Conservation (phyloP, 2,329 filamentous ascomycete species). For the Lachnellula arida region DNA sequence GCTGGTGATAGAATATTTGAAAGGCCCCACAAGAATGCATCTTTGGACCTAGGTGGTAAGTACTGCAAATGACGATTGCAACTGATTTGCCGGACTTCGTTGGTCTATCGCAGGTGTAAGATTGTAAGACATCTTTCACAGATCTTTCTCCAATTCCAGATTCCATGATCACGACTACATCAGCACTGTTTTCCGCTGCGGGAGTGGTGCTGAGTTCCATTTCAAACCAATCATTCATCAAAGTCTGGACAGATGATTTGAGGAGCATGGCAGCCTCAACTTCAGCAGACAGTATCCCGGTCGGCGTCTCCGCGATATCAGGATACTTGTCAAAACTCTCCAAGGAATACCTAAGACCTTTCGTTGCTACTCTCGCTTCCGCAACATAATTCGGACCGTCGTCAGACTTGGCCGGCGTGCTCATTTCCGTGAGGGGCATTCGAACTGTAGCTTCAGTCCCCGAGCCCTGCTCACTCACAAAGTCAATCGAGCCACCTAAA, state of each 20-base stretch:
- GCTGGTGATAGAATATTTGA: conserved; percentile 26
- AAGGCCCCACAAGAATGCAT: conserved; percentile 19
- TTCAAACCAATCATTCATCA: conserved; percentile 25
- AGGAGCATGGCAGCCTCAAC: conserved; percentile 24
- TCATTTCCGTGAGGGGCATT: conserved; percentile 20
- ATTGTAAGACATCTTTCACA: conserved; percentile 20
- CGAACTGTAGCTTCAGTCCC: conserved; percentile 47
- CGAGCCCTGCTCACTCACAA: conserved; percentile 47
- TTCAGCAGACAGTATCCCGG: conserved; percentile 28
- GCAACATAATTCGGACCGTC: conserved; percentile 10
- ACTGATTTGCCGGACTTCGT: conserved; percentile 12
- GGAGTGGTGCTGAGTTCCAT: conserved; percentile 17
- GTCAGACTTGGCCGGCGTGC: conserved; percentile 6
- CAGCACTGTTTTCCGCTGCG: conserved; percentile 8
- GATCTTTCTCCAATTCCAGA: conserved; percentile 20
- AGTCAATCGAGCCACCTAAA: conserved; percentile 53
- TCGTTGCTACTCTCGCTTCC: conserved; percentile 16
- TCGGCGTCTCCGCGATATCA: conserved; percentile 29
- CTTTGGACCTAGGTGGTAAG: conserved; percentile 19
- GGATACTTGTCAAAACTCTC: conserved; percentile 28
- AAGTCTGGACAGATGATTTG: conserved; percentile 17
- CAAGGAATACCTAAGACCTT: conserved; percentile 21
- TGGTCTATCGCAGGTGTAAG: conserved; percentile 10
- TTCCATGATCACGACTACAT: conserved; percentile 28
- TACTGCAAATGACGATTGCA: conserved; percentile 24